Conservation (phyloP, 2,329 filamentous ascomycete genomes). For the Annulohypoxylon truncatum region DNA sequence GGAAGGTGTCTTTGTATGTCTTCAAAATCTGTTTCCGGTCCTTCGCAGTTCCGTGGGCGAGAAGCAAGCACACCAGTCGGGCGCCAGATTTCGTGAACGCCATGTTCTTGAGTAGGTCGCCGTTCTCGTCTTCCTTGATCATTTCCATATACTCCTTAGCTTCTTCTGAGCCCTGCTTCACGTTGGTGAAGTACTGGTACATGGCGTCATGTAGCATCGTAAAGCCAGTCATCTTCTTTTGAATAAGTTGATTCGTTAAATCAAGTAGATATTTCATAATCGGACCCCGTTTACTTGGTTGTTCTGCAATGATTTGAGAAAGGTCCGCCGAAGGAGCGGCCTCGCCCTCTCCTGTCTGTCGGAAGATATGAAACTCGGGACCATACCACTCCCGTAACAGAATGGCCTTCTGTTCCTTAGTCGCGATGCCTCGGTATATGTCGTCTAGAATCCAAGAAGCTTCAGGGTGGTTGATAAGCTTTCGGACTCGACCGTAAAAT, state of each 20-base stretch:
- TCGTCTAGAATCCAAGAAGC: constrained; percentile 98
- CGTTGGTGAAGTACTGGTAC: constrained; percentile 92
- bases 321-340: constrained; percentile 74
- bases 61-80: constrained; percentile 80
- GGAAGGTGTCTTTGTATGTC: constrained; percentile 89
- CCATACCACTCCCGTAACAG: constrained; percentile 97
- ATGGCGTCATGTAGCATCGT: constrained; percentile 98
- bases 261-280: constrained; percentile 88
- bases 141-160: constrained; percentile 89
- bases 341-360: constrained; percentile 61
- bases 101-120: constrained; percentile 92
- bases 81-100: constrained; percentile 94
- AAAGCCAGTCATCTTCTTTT: constrained; percentile 97
- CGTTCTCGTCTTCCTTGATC: constrained; percentile 90
- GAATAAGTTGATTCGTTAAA: constrained; percentile 90
- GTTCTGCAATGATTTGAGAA: constrained; percentile 76
- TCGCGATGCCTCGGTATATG: constrained; percentile 90
- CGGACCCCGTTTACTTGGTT: constrained; percentile 85
- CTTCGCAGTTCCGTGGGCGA: constrained; percentile 90
- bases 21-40: constrained; percentile 90
- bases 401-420: constrained; percentile 83
- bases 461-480: constrained; percentile 95
- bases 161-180: constrained; percentile 81
- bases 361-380: constrained; percentile 87
- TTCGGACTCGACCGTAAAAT: constrained; percentile 93